Base-by-base conservation (phyloP, 2,329 filamentous ascomycete species). In the Fusarium verrucosum region DNA sequence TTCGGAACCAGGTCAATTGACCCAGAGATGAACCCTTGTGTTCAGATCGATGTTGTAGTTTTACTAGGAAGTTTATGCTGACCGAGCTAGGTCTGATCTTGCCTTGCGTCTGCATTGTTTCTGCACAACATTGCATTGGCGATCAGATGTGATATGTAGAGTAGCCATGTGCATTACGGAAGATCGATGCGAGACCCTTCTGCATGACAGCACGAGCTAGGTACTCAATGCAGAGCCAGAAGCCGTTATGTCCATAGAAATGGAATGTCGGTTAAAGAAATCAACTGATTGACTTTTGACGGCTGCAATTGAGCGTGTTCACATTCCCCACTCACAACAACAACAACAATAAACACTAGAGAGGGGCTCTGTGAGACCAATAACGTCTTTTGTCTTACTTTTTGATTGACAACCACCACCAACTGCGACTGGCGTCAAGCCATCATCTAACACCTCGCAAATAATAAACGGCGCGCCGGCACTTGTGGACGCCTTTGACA, bases 41-140 rank as follows among this genome's bases (percentile, higher is more conserved):
- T 59, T 30, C 16, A 44, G 37, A 61, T 62, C n/a, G n/a, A n/a
- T n/a, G n/a, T n/a, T n/a, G n/a, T n/a, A n/a, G n/a, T n/a, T n/a
- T n/a, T n/a, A n/a, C 46, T 40, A 54, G 58, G 36, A 38, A 30
- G 37, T 26, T 57, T 58, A 50, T 61, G 55, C 58, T 47, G 36
- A 52, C 33, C 22, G 28, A 57, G 46, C 42, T 7, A 32, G 30
- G 14, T 17, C 36, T 51, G 52, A 62, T 64, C 49, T 55, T 45
- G 47, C n/a, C 47, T 53, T 46, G 49, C 55, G 41, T 22, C 60
- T 56, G 60, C 65, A 66, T 45, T 64, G 50, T 42, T 36, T 62
- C 59, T 70, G 69, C 69, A 71, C 62, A 71, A 65, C 65, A 69
- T 50, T 70, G 69, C 69, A 70, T 68, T 62, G 50, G 41, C 53